Base-by-base conservation (phyloP, 1,139 yeast genomes). In the Kazachstania sp. region DNA sequence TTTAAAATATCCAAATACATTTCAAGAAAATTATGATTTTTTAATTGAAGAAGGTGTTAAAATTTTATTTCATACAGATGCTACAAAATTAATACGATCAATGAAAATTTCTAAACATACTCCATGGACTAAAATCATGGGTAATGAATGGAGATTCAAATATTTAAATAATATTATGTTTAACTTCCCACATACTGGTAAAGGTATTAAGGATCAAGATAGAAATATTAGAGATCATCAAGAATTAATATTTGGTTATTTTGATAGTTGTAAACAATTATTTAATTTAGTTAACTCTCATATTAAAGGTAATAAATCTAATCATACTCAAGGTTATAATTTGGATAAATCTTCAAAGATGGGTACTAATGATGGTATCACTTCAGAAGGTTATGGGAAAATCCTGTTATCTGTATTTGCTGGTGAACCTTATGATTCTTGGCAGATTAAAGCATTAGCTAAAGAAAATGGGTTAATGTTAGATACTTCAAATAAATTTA, bases 181-280 rank as follows among this genome's bases (percentile, higher is more conserved):
- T 72, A 92, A 92, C 64, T 92, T 92, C 68, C 98, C 98, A 6
- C 98, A 92, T 62, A 78, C 86, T 1, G 98, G 97, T 5, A 75
- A 78, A 54, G 95, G 96, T 0, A 79, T 90, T 54, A 86, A 85
- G 56, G 96, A 90, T 62, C 78, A 82, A 52, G 94, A 81, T 50
- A 73, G 97, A 54, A 92, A 88, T 59, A 81, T 92, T 26, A 69
- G 77, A 34, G 85, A 81, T 51, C 96, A 92, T 64, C 98, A 92
- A 61, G 70, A 79, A 50, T 71, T 92, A 45, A 68, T 92, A 46
- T 59, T 73, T 12, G 73, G 70, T 1, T 90, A 77, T 64, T 83
- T 87, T 63, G 66, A 73, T 51, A 79, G 83, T 49, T 77, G 83
- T 51, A 67, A 66, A 42, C 71, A 70, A 9, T 64, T 83, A 18